Evolutionary conservation across 441 rosid species (phyloP).

Genomic region (Macaranga tanarius): DNA sequence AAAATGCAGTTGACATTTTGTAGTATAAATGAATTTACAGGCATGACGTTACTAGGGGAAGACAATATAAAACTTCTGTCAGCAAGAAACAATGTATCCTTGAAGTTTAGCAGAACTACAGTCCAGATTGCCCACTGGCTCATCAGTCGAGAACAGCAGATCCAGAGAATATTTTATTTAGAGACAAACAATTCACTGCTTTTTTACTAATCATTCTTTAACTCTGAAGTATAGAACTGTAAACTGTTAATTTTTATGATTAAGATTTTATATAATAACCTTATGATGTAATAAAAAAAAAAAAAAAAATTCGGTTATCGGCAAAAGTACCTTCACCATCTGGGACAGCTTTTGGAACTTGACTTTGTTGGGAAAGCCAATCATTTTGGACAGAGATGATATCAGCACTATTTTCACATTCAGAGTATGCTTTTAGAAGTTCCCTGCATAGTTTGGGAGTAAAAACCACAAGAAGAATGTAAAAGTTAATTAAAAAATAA

Average conservation of each 20-base stretch:
- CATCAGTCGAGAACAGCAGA: neutral
- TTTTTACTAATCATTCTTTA: neutral
- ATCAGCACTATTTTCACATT: constrained; percentile 70
- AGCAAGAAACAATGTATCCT: neutral
- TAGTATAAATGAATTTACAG: neutral
- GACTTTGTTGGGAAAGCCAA: constrained; percentile 79
- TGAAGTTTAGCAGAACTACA: neutral
- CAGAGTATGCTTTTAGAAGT: constrained; percentile 77
- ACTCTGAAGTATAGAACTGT: neutral
- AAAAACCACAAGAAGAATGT: neutral
- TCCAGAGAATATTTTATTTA: neutral
- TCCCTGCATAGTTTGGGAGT: constrained; percentile 51
- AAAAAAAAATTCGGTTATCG: neutral
- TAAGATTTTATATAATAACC: neutral
- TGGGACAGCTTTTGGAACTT: constrained; percentile 47
- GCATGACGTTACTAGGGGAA: neutral
- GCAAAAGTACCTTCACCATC: constrained; percentile 42
- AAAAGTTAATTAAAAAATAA: neutral
- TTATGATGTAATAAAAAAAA: neutral
- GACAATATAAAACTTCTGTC: neutral
- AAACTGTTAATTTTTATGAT: neutral
- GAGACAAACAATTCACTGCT: neutral
- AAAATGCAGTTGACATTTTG: neutral
- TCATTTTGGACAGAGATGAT: constrained; percentile 76
- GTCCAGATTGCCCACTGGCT: neutral